Evolutionary conservation across 2,329 filamentous ascomycete species (phyloP).

Genomic region (Ramularia endophylla): DNA sequence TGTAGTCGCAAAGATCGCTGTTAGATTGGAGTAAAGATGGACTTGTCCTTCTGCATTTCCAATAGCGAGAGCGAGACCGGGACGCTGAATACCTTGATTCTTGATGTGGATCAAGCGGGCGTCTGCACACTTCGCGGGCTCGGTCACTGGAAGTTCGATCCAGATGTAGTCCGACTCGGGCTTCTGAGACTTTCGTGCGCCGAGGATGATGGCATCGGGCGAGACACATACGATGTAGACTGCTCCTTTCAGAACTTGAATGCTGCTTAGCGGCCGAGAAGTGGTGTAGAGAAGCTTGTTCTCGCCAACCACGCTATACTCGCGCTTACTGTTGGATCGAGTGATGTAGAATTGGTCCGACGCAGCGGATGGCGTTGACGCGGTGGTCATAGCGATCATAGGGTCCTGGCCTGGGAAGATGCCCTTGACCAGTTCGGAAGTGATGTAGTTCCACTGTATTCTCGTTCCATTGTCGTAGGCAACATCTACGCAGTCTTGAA

Average conservation of each 20-base stretch:
- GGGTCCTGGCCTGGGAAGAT: constrained; percentile 16
- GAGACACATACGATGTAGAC: constrained; percentile 53
- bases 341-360: constrained; percentile 16
- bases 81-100: constrained; percentile 28
- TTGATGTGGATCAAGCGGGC: constrained; percentile 39
- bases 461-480: constrained; percentile 44
- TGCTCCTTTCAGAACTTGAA: constrained; percentile 48
- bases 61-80: constrained; percentile 65
- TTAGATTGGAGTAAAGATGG: constrained; percentile 60
- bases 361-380: constrained; percentile 7
- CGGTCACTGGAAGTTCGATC: constrained; percentile 51
- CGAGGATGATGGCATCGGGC: constrained; percentile 55
- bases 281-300: constrained; percentile 33
- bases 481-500: constrained; percentile 50
- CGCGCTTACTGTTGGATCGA: constrained; percentile 7
- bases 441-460: constrained; percentile 51
- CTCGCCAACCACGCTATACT: constrained; percentile 32
- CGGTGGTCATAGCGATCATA: constrained; percentile 13
- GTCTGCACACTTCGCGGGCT: constrained; percentile 63
- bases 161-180: constrained; percentile 41
- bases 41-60: constrained; percentile 74
- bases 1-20: constrained; percentile 19
- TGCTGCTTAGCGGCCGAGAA: constrained; percentile 29
- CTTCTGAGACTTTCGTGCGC: constrained; percentile 39
- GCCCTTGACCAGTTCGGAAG: constrained; percentile 9